Evolutionary conservation across 129 eudicot genomes (phyloP), one percentile per base, ranked within the genome.

Genomic region (Escallonia rubra): DNA sequence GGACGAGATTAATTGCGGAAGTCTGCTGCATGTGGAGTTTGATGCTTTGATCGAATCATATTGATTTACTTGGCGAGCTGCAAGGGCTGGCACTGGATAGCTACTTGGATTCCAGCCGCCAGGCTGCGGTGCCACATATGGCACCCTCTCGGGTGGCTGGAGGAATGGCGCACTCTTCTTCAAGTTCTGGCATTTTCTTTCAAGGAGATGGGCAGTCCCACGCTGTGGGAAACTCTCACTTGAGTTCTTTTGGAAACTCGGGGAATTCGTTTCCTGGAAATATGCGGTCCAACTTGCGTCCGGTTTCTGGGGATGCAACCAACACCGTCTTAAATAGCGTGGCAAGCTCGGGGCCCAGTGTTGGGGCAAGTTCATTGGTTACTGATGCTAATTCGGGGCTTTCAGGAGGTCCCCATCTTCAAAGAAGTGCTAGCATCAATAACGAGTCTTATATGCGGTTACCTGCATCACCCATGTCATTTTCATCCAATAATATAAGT

Each of bases 341-440:
- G 65, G 82, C 73, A 72, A 82, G 74, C 68, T 85, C 95, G 2
- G 97, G 85, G 49, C 83, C 87, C n/a, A 89, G 91, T 82, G 78
- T 86, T 64, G 91, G 95, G 51, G 98, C 91, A 42, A 89, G 96
- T 76, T 93, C 96, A 51, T 77, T 89, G 72, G 96, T 89, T 7
- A 87, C 99, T 65, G 96, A 89, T 87, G 95, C 99, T 68, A 93
- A 89, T 73, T 92, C 98, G 3, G 96, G 82, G 34, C 88, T 89
- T 77, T 92, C 95, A 57, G 97, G 94, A 40, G 98, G 96, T 59
- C 95, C 90, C 10, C 85, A 74, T 65, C 78, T 93, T 9, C 99
- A 93, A 70, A 84, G 96, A 93, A 84, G 90, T 68, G 88, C 96
- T 6, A 89, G 99, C 75, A 75, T 89, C 41, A 89, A 87, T 66